phyloP scores from a whole-genome alignment of 257 asterid species.

The Thymus quinquecostatus region DNA sequence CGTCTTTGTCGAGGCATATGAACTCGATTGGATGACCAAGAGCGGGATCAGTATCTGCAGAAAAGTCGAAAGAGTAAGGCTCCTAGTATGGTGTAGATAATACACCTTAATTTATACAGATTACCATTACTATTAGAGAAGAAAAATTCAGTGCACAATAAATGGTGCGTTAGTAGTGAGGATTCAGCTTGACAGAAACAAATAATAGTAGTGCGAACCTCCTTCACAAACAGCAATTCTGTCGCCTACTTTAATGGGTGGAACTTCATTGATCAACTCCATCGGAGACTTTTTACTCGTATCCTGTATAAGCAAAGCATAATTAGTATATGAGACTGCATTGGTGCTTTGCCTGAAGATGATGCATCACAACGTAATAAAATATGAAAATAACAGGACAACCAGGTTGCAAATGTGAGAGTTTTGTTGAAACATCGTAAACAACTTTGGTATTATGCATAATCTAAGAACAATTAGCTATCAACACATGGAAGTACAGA shows the following conservation, averaged over 20 bases:
- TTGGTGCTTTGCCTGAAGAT: not conserved
- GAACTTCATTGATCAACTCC: conserved; percentile 97
- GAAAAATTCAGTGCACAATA: not conserved
- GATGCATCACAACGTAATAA: not conserved
- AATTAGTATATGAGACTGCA: not conserved
- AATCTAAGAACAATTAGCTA: not conserved
- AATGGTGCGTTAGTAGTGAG: not conserved
- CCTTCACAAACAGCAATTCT: conserved; percentile 93
- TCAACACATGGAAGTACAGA: not conserved
- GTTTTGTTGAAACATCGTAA: not conserved
- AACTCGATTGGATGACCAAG: conserved; percentile 94
- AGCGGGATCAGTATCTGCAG: conserved; percentile 72
- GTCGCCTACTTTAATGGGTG: conserved; percentile 87
- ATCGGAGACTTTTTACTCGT: conserved; percentile 82
- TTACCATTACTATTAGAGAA: not conserved
- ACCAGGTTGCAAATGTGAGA: not conserved
- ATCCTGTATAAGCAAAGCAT: conserved; percentile 47
- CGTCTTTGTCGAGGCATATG: conserved; percentile 85
- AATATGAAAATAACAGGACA: no score
- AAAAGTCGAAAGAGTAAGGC: not conserved
- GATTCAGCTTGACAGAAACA: conserved; percentile 13
- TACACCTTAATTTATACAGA: not conserved
- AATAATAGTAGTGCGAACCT: conserved; percentile 43
- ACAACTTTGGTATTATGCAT: not conserved
- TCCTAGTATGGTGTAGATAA: conserved; percentile 1